Conservation (phyloP, 108 stramenopile genomes). For the Schizochytrium sp. region DNA sequence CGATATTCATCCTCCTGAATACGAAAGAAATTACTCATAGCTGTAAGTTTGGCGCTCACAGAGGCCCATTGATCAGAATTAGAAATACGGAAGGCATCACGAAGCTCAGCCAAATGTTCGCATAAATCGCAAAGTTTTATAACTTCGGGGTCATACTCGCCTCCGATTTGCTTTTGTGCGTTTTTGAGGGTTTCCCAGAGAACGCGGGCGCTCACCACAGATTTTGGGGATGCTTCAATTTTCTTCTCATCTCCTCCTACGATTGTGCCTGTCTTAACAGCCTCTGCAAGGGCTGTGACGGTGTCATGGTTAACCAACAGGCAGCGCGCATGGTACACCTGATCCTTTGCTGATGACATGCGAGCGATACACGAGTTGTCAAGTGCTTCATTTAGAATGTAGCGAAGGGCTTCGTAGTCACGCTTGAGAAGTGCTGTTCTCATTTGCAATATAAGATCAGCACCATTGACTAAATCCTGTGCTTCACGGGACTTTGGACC, state of each 20-base stretch:
- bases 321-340: conserved; percentile 48
- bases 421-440: neutral
- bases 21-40: neutral
- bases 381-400: neutral
- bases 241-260: neutral
- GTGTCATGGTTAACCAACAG: conserved; percentile 40
- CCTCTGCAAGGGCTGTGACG: neutral
- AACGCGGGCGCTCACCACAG: neutral
- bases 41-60: neutral
- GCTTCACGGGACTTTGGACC: conserved; percentile 37
- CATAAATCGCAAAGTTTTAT: conserved; percentile 33
- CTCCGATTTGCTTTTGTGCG: conserved; percentile 22
- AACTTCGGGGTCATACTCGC: conserved; percentile 38
- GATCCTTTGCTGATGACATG: neutral
- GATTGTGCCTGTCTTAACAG: neutral
- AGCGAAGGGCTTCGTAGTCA: conserved; percentile 16
- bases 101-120: conserved; percentile 22
- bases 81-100: neutral
- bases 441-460: neutral
- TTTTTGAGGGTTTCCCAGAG: neutral
- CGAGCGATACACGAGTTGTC: neutral
- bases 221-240: no score
- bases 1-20: neutral
- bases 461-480: neutral
- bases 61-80: neutral